These are phyloP conservation scores for Tagetes patula DNA, from an alignment of 129 eudicot genomes.

Conservation along the genomic window DNA sequence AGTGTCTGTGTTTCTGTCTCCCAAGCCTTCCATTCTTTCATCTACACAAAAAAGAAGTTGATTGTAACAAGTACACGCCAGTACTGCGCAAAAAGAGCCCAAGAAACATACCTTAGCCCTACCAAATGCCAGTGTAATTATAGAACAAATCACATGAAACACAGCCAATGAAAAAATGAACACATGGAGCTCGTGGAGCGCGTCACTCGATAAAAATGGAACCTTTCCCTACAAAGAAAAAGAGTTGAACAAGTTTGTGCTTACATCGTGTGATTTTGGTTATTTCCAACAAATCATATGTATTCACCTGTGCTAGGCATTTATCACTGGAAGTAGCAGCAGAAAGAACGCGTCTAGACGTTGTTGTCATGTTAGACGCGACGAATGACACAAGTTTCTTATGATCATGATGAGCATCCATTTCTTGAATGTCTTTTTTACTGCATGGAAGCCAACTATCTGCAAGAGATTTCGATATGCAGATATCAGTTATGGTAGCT, in stretches of 20 bases:
- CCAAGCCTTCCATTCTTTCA: conserved; percentile 74
- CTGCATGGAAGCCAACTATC: conserved; percentile 64
- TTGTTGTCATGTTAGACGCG: conserved; percentile 10
- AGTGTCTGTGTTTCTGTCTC: conserved; percentile 59
- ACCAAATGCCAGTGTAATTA: conserved; percentile 52
- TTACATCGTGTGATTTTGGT: too few relatives aligned
- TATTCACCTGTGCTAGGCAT: conserved; percentile 50
- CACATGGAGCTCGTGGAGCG: conserved; percentile 61
- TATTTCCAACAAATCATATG: too few relatives aligned
- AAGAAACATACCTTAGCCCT: conserved; percentile 50
- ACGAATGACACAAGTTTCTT: conserved; percentile 31
- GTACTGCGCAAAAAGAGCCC: not conserved
- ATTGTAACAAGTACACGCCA: not conserved
- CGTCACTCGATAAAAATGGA: conserved; percentile 53
- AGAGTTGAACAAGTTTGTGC: not conserved
- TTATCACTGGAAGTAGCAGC: conserved; percentile 39
- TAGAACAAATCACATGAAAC: conserved; percentile 52
- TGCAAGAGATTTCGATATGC: conserved; percentile 47
- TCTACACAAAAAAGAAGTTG: conserved; percentile 33
- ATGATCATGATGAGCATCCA: conserved; percentile 23
- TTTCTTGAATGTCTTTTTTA: conserved; percentile 28
- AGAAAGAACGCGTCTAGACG: conserved; percentile 31
- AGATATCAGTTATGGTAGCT: conserved; percentile 44
- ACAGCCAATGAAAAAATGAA: conserved; percentile 63
- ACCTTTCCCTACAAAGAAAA: conserved; percentile 55